Evolutionary conservation across 352 stramenopile species (phyloP), one percentile per base, ranked within the genome.

Genomic region (Globisporangium canariense): DNA sequence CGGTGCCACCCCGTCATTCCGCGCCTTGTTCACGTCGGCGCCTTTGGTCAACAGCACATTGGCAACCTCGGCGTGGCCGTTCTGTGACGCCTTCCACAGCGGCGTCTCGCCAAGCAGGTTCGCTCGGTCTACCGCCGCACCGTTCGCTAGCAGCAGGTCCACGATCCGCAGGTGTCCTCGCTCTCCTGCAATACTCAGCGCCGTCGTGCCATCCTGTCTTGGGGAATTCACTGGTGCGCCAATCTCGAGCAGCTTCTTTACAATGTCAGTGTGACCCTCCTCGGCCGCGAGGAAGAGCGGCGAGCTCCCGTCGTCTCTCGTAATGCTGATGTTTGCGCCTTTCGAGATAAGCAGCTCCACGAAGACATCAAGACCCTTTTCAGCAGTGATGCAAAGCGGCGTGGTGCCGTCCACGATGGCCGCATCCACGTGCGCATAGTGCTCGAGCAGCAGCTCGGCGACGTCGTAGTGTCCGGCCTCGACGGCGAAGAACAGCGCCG

Each of bases 11-110:
- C 59, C 49, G 18, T 65, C 51, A 8, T 18, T 20, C 6, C 53
- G 34, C 34, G 47, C 2, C 36, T 49, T 32, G 18, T 38, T 40
- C 36, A 50, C 34, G 8, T 22, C 36, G 14, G 38, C 59, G 18
- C 59, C 49, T 43, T 50, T 43, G 47, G 40, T 22, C 4, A 58
- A 0, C 20, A 65, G 40, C 25, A 20, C 3, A 40, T 47, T 43
- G 40, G 61, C 47, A 34, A 66, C 41, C 20, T 61, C 51, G 0
- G 28, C 18, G n/a, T 66, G 61, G 3, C 61, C 61, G 18, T 55
- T 55, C 9, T 60, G 40, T 8, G 61, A 60, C 16, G 61, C 61
- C n/a, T 58, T 66, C 32, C 51, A 61, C n/a, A 66, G 52, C 40
- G 61, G 51, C 4, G 61, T 61, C 41, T 53, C 40, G 1, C 40